Evolutionary conservation across 495 filamentous ascomycete genomes (phyloP).

Genomic region (Geoglossum glabrum): DNA sequence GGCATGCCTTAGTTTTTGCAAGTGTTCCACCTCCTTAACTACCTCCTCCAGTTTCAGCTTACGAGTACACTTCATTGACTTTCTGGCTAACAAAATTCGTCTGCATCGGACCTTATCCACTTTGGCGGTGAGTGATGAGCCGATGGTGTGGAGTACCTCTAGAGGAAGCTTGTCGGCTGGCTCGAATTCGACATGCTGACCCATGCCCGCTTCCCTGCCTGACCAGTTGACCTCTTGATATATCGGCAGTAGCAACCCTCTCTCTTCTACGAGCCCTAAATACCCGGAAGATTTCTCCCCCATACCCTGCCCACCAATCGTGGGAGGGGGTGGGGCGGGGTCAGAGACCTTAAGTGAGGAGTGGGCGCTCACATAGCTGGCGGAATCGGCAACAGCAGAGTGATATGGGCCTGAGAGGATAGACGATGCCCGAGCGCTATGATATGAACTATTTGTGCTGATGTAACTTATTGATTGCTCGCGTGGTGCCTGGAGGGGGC

Average conservation of each 20-base stretch:
- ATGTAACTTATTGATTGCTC: too few species aligned
- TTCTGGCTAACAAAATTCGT: conserved; percentile 10
- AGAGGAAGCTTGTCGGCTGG: background rate
- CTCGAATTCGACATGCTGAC: background rate
- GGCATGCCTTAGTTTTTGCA: conserved; percentile 6
- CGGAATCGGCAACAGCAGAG: too few species aligned
- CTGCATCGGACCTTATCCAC: conserved; percentile 10
- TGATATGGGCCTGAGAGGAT: too few species aligned
- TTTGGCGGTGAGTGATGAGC: conserved; percentile 3
- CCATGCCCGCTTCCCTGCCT: background rate
- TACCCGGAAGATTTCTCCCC: background rate
- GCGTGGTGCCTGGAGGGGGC: too few species aligned
- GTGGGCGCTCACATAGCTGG: too few species aligned
- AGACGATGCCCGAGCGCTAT: too few species aligned
- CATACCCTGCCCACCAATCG: too few species aligned
- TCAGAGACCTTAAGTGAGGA: too few species aligned
- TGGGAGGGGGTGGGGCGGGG: too few species aligned
- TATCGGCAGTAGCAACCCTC: background rate
- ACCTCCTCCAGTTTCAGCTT: conserved; percentile 5
- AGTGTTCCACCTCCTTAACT: conserved; percentile 9
- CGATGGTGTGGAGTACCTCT: conserved; percentile 3
- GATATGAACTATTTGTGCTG: too few species aligned
- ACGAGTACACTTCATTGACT: conserved; percentile 8
- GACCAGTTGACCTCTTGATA: background rate
- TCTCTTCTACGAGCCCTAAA: background rate